Evolutionary conservation across 169 alveolate species (phyloP).

Genomic region (Cryptosporidium sp.): DNA sequence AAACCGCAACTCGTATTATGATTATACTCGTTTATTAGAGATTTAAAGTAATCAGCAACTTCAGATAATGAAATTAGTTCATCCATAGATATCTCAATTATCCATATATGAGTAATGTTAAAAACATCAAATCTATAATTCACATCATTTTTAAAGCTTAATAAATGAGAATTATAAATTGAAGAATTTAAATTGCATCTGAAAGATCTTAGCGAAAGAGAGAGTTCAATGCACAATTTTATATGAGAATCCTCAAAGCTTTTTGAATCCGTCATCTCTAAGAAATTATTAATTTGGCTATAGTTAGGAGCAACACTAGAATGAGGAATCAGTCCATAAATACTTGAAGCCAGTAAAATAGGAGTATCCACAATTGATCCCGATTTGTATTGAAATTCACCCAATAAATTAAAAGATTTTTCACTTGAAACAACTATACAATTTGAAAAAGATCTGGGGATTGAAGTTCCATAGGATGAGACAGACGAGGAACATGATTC

Average conservation of each 20-base stretch:
- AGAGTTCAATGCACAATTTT: slow-evolving; percentile 21
- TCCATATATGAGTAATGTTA: slow-evolving; percentile 49
- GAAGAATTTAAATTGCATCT: slow-evolving; percentile 47
- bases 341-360: slow-evolving; percentile 25
- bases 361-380: neutral
- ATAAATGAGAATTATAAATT: slow-evolving; percentile 15
- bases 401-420: neutral
- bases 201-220: slow-evolving; percentile 51
- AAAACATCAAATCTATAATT: slow-evolving; percentile 48
- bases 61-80: neutral
- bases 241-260: neutral
- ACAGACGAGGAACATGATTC: slow-evolving; percentile 22
- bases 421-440: neutral
- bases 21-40: slow-evolving; percentile 15
- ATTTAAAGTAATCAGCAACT: slow-evolving; percentile 12
- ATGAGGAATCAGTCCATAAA: slow-evolving; percentile 50
- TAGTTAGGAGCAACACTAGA: slow-evolving; percentile 5
- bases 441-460: slow-evolving; percentile 60
- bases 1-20: neutral
- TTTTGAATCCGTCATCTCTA: neutral
- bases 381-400: slow-evolving; percentile 5
- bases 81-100: slow-evolving; percentile 10
- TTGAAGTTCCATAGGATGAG: slow-evolving; percentile 56
- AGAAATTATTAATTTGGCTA: neutral
- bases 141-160: slow-evolving; percentile 13